These are phyloP conservation scores for Cercospora zeae-maydis DNA, from an alignment of 2,329 filamentous ascomycete genomes.

Conservation along the genomic window DNA sequence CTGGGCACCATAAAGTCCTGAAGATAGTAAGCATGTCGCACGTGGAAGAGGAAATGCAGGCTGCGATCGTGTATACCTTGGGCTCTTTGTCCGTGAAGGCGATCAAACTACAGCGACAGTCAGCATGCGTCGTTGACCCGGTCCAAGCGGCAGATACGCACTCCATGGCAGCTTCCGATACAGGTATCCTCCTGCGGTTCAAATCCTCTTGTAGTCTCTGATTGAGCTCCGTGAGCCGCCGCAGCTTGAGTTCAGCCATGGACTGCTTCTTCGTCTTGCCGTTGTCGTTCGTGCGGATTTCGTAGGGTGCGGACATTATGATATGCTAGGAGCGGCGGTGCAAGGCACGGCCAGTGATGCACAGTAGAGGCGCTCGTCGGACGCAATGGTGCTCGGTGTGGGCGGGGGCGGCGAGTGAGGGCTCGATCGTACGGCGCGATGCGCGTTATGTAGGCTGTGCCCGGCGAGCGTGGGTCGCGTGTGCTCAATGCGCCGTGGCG, in stretches of 20 bases:
- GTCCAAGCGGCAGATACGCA: constrained; percentile 33
- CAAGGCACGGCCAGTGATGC: background rate
- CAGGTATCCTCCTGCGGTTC: constrained; percentile 89
- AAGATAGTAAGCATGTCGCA: constrained; percentile 3
- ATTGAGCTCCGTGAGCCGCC: constrained; percentile 94
- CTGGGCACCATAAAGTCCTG: constrained; percentile 95
- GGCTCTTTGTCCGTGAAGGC: constrained; percentile 93
- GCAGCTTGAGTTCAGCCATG: constrained; percentile 97
- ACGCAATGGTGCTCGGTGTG: background rate
- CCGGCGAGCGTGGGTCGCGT: constrained; percentile 8
- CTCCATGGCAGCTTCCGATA: constrained; percentile 77
- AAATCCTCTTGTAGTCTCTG: constrained; percentile 92
- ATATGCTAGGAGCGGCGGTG: constrained; percentile 5
- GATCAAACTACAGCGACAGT: constrained; percentile 68
- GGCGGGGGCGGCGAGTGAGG: background rate
- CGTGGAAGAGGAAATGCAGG: background rate
- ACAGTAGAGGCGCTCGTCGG: background rate
- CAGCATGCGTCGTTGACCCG: background rate
- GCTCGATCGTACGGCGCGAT: background rate
- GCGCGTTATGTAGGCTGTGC: constrained; percentile 3
- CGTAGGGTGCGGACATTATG: constrained; percentile 61
- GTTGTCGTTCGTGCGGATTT: constrained; percentile 62
- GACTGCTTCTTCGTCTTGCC: constrained; percentile 94
- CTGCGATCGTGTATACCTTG: constrained; percentile 45
- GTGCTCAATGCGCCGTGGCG: constrained; percentile 11